Evolutionary conservation across 192 early-diverging fungal species (phyloP), one percentile per base, ranked within the genome.

Genomic region (Coemansia javaensis): DNA sequence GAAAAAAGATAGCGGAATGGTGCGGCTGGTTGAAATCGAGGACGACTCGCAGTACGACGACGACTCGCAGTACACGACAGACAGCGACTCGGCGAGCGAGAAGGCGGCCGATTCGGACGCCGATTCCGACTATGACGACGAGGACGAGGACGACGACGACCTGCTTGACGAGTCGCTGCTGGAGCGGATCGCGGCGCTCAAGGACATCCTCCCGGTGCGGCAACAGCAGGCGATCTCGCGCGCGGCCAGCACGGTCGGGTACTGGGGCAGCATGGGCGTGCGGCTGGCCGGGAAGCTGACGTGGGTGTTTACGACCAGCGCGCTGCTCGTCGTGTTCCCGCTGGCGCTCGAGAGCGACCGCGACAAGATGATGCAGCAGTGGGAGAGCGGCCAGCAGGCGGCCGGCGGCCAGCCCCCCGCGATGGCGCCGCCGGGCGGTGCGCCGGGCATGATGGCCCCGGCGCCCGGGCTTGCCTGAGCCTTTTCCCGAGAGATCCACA

Each of bases 301-400:
- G 27, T 97, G 93, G 93, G 83, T 97, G 10, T 60, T 94, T 16
- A 88, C 90, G 21, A 97, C 91, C 16, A 83, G 80, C 32, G 90
- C 87, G 17, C 58, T 93, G 49, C 69, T 97, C 4, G 65, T 97
- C 11, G 80, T 87, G 37, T 66, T 94, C 50, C 93, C 93, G 31
- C 76, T 97, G 32, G 88, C 88, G 9, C 65, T 90, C 38, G 93
- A 94, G 62, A 67, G 90, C 17, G 91, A 93, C 68, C 82, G 85
- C 53, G 93, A 97, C 48, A 81, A 86, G 57, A 85, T 85, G 53
- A 77, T 91, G 60, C 78, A 88, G 56, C 84, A 86, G 66, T 88
- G 88, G 69, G 93, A 93, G 68, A 82, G 78, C 46, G 82, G 79
- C 31, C 56, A 60, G 63, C 55, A 50, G 30, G 59, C 69, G 74